Conservation (phyloP, 805 yeast species). For the Hanseniaspora taiwanica region DNA sequence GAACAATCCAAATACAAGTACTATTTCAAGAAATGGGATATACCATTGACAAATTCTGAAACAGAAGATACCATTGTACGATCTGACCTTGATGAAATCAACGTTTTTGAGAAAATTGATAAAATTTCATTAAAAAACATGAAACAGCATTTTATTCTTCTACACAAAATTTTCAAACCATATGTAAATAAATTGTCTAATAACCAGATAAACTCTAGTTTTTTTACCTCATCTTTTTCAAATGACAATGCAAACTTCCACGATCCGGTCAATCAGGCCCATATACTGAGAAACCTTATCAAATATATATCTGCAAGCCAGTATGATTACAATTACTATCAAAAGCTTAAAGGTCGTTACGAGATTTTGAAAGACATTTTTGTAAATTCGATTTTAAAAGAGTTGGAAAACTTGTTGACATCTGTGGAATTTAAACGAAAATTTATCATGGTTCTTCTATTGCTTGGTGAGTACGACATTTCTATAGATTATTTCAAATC, state of each 20-base stretch:
- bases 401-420: slow-evolving; percentile 47
- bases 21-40: not conserved
- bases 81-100: slow-evolving; percentile 6
- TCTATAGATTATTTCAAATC: slow-evolving; percentile 30
- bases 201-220: slow-evolving; percentile 11
- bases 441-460: slow-evolving; percentile 21
- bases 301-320: slow-evolving; percentile 13
- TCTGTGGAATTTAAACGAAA: slow-evolving; percentile 29
- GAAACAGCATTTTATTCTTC: slow-evolving; percentile 8
- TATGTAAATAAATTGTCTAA: slow-evolving; percentile 15
- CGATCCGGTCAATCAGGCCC: slow-evolving; percentile 18
- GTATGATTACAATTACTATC: slow-evolving; percentile 7
- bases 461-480: slow-evolving; percentile 26
- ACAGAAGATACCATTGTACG: slow-evolving; percentile 1
- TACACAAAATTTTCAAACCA: slow-evolving; percentile 11
- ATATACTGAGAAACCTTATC: slow-evolving; percentile 12
- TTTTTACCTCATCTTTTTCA: slow-evolving; percentile 15
- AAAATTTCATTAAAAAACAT: slow-evolving; percentile 9
- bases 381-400: slow-evolving; percentile 55
- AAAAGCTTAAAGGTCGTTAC: not conserved
- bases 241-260: slow-evolving; percentile 8
- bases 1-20: not conserved
- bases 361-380: slow-evolving; percentile 39
- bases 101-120: slow-evolving; percentile 12
- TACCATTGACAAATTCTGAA: not conserved